These are phyloP conservation scores for Xylaria sp. DNA, from an alignment of 2,329 filamentous ascomycete genomes.

Conservation along the genomic window DNA sequence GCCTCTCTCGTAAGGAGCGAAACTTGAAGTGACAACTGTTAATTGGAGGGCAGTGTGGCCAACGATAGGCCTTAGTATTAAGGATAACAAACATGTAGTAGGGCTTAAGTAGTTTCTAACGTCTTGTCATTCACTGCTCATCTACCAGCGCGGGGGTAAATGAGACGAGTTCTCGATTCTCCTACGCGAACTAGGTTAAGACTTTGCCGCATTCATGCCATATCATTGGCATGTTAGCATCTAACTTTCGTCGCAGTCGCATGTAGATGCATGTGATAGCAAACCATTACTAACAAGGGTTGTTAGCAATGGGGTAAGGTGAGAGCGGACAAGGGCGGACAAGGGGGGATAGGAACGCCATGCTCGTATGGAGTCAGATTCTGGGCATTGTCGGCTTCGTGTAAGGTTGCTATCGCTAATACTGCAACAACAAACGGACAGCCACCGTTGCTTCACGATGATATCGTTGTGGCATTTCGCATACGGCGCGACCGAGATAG, in stretches of 20 bases:
- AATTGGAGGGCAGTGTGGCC: not conserved
- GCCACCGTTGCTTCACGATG: not conserved
- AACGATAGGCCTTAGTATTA: too few relatives aligned
- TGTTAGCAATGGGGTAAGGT: not conserved
- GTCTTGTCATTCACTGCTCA: too few relatives aligned
- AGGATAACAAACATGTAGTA: too few relatives aligned
- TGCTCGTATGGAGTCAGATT: not conserved
- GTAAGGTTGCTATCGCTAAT: not conserved
- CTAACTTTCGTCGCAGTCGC: not conserved
- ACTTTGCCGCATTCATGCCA: not conserved
- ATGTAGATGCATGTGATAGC: not conserved
- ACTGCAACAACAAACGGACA: not conserved
- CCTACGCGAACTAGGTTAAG: not conserved
- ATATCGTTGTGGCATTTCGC: too few relatives aligned
- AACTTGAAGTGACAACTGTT: not conserved
- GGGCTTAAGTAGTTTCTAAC: not conserved
- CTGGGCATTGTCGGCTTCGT: not conserved
- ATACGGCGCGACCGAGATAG: not conserved
- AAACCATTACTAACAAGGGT: not conserved
- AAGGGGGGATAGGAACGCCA: too few relatives aligned
- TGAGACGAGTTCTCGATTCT: not conserved
- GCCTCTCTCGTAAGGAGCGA: not conserved
- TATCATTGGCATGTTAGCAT: not conserved
- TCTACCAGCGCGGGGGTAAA: not conserved
- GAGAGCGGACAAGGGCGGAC: not conserved